These are phyloP conservation scores for Brassica nigra DNA, from an alignment of 345 rosid species.

Conservation along the genomic window DNA sequence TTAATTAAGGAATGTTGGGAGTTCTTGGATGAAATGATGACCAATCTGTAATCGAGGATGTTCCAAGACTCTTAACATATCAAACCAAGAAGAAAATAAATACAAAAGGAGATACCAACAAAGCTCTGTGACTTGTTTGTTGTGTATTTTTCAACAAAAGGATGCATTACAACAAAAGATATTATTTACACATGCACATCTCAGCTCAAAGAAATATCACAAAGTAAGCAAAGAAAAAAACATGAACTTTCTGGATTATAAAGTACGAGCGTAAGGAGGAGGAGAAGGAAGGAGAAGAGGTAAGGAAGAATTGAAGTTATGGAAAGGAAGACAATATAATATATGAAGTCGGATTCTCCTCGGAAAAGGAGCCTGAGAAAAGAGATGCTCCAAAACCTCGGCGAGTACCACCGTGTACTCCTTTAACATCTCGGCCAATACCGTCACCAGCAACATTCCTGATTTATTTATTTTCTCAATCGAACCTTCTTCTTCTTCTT, in stretches of 20 bases:
- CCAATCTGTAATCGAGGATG: background rate
- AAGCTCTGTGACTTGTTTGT: background rate
- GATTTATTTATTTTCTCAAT: background rate
- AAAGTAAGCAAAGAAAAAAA: background rate
- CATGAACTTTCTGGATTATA: background rate
- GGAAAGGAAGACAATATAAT: constrained; percentile 67
- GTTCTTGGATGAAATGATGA: background rate
- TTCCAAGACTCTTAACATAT: background rate
- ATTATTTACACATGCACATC: background rate
- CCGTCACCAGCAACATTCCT: constrained; percentile 69
- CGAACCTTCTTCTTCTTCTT: background rate
- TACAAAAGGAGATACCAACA: background rate
- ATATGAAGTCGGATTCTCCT: constrained; percentile 78
- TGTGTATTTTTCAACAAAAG: background rate
- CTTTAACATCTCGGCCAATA: constrained; percentile 71
- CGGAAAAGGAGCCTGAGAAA: constrained; percentile 75
- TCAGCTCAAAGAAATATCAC: background rate
- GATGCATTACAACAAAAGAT: background rate
- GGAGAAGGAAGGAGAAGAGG: constrained; percentile 34
- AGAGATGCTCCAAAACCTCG: constrained; percentile 66
- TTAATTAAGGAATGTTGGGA: background rate
- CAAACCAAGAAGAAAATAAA: background rate
- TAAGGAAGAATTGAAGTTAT: constrained; percentile 38
- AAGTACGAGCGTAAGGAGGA: constrained; percentile 13
- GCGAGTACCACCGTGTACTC: constrained; percentile 83